Percentiles rank a stretch among this genome's conserved stretches.
phyloP scores from a whole-genome alignment of 1,139 yeast species.

The Pneumocystis canis region DNA sequence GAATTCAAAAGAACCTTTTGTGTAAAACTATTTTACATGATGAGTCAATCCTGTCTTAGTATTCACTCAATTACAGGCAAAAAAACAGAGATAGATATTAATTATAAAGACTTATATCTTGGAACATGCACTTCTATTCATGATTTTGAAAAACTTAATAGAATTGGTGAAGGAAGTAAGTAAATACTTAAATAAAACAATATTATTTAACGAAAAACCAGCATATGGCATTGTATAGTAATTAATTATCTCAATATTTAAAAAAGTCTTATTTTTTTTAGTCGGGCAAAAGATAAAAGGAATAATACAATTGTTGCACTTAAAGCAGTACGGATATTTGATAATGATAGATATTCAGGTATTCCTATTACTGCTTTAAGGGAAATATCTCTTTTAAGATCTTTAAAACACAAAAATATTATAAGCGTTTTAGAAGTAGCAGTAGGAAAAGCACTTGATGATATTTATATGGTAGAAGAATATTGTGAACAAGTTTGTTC shows the following conservation, averaged over 20 bases:
- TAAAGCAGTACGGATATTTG: constrained; percentile 43
- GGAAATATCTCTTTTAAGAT: constrained; percentile 59
- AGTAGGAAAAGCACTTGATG: constrained; percentile 40
- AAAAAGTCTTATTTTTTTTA: constrained; percentile 36
- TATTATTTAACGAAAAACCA: neutral
- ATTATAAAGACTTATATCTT: neutral
- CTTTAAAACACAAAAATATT: constrained; percentile 57
- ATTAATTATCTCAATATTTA: constrained; percentile 21
- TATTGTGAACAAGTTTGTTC: constrained; percentile 15
- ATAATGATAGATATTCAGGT: constrained; percentile 68
- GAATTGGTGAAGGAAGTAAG: constrained; percentile 17
- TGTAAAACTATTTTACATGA: neutral
- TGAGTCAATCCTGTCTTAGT: neutral
- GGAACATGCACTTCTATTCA: neutral
- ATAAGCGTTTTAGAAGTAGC: constrained; percentile 62
- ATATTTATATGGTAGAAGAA: constrained; percentile 16
- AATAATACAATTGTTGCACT: constrained; percentile 55
- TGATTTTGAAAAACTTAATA: constrained; percentile 10
- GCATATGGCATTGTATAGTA: neutral
- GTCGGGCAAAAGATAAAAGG: constrained; percentile 43
- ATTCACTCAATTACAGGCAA: neutral
- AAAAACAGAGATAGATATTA: neutral
- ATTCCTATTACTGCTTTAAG: constrained; percentile 70
- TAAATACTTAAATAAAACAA: neutral
- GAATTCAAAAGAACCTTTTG: neutral